These are phyloP conservation scores for Pseudogymnoascus sp. DNA, from an alignment of 2,329 filamentous ascomycete species.

Conservation along the genomic window DNA sequence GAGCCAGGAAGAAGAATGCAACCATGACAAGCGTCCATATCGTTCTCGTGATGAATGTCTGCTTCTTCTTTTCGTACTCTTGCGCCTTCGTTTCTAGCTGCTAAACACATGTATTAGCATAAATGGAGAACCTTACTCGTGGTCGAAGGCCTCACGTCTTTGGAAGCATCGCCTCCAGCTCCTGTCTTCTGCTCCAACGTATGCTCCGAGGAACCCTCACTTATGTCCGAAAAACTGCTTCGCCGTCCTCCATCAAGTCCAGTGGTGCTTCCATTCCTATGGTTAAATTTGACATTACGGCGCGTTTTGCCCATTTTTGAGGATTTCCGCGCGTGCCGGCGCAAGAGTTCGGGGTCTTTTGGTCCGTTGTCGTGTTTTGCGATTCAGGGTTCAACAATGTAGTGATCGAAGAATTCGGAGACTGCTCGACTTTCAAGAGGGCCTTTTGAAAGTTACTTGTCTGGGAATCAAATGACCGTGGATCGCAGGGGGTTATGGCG, in stretches of 20 bases:
- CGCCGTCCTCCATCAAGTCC: slow-evolving; percentile 39
- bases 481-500: not conserved
- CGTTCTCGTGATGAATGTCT: slow-evolving; percentile 91
- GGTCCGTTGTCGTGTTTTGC: not conserved
- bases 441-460: not conserved
- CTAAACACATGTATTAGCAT: slow-evolving; percentile 21
- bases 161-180: slow-evolving; percentile 31
- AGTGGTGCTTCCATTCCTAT: slow-evolving; percentile 24
- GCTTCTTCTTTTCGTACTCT: slow-evolving; percentile 98
- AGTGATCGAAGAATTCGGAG: not conserved
- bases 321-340: slow-evolving; percentile 7
- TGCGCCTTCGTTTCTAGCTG: slow-evolving; percentile 33
- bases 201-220: slow-evolving; percentile 46
- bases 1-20: slow-evolving; percentile 76
- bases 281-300: slow-evolving; percentile 47
- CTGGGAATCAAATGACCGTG: not conserved
- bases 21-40: slow-evolving; percentile 99
- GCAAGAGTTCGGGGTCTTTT: slow-evolving; percentile 11
- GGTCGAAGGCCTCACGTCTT: slow-evolving; percentile 28
- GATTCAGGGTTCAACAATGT: slow-evolving; percentile 4
- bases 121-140: not conserved
- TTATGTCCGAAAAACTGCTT: slow-evolving; percentile 64
- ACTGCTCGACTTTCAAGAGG: not conserved
- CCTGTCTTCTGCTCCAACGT: slow-evolving; percentile 21
- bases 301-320: slow-evolving; percentile 37